These are phyloP conservation scores for Hawksworthiomyces lignivorus DNA, from an alignment of 2,329 filamentous ascomycete species.

Conservation along the genomic window DNA sequence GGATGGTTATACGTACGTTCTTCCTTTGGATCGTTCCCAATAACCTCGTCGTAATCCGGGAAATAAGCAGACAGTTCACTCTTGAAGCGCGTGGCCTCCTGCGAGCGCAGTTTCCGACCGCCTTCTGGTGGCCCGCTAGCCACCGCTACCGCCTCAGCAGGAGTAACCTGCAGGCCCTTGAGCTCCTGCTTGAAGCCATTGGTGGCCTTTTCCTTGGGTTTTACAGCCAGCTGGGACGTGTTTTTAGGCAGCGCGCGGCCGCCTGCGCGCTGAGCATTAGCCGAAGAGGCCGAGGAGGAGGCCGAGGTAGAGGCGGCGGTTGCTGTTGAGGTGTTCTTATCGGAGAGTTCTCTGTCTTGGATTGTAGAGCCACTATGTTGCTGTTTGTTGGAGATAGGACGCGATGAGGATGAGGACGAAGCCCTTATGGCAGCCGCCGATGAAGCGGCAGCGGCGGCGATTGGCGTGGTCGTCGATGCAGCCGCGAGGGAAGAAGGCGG, in stretches of 20 bases:
- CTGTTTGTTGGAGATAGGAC: not conserved
- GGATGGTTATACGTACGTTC: conserved; percentile 52
- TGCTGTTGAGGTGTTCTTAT: conserved; percentile 6
- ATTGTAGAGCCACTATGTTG: conserved; percentile 22
- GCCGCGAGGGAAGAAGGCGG: no score
- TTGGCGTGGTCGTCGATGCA: no score
- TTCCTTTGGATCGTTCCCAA: conserved; percentile 75
- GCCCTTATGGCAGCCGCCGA: no score
- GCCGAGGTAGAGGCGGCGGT: conserved; percentile 8
- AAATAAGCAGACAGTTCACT: conserved; percentile 90
- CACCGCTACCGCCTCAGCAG: conserved; percentile 27
- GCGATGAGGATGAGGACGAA: no score
- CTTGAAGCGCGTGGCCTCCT: conserved; percentile 79
- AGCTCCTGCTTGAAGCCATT: conserved; percentile 57
- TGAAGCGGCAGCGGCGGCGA: no score
- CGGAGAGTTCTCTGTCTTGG: conserved; percentile 19
- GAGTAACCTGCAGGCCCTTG: conserved; percentile 44
- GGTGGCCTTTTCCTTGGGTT: conserved; percentile 49
- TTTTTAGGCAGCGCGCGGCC: not conserved
- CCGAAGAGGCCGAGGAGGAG: not conserved
- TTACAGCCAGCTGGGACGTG: conserved; percentile 28
- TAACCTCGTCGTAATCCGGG: conserved; percentile 86
- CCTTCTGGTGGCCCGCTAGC: conserved; percentile 34
- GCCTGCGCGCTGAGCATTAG: not conserved
- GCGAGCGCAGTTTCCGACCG: conserved; percentile 73